phyloP scores from a whole-genome alignment of 805 yeast genomes.

The Candida namnaoensis region DNA sequence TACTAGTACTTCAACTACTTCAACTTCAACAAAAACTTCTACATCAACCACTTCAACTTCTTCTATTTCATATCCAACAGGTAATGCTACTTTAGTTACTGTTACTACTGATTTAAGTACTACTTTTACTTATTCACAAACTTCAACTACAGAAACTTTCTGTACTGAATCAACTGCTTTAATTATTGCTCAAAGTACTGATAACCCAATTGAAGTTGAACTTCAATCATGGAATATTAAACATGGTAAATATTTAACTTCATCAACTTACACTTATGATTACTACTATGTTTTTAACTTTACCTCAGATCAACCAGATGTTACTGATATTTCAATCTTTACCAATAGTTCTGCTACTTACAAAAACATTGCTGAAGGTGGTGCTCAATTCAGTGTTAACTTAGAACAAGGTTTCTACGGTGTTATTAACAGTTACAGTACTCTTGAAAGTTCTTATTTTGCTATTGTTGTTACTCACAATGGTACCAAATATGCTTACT shows the following conservation, averaged over 20 bases:
- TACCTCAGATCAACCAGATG: constrained; percentile 7
- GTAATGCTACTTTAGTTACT: constrained; percentile 2
- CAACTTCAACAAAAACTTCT: neutral
- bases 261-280: constrained; percentile 4
- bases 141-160: constrained; percentile 3
- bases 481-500: constrained; percentile 3
- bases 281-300: constrained; percentile 6
- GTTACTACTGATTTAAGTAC: constrained; percentile 7
- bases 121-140: constrained; percentile 1
- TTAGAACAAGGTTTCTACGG: constrained; percentile 9
- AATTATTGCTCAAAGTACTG: constrained; percentile 1
- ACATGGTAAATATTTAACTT: too few species aligned
- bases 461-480: constrained; percentile 2
- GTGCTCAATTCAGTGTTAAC: constrained; percentile 6
- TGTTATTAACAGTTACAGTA: neutral
- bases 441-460: constrained; percentile 1
- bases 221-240: neutral
- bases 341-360: constrained; percentile 1
- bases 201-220: neutral
- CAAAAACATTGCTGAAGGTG: neutral
- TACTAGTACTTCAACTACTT: neutral
- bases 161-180: constrained; percentile 1
- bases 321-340: constrained; percentile 9
- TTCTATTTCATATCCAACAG: neutral
- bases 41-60: neutral